Evolutionary conservation across 208 protist genomes (phyloP).

Genomic region (Trypanosoma lewisi): DNA sequence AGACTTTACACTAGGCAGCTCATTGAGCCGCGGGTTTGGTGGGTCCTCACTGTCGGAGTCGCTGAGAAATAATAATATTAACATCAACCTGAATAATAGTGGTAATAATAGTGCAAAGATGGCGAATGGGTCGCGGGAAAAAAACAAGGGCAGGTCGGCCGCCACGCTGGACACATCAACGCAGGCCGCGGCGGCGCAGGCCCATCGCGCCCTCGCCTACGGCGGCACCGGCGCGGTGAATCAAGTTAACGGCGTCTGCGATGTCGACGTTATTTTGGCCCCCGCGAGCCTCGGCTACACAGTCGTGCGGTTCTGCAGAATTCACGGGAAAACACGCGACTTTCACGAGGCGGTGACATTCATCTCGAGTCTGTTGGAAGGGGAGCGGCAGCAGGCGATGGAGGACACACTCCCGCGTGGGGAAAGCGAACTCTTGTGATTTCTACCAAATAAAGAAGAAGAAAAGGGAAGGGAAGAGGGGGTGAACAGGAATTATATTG

Average conservation of each 20-base stretch:
- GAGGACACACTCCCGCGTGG: constrained; percentile 79
- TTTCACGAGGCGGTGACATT: constrained; percentile 86
- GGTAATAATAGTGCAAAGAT: background rate
- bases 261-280: constrained; percentile 77
- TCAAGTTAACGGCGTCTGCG: constrained; percentile 62
- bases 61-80: background rate
- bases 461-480: constrained; percentile 4
- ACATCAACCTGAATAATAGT: too few relatives aligned
- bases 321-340: constrained; percentile 79
- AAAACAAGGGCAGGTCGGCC: too few relatives aligned
- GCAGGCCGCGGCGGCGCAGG: constrained; percentile 19
- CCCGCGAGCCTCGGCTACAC: constrained; percentile 77
- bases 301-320: constrained; percentile 72
- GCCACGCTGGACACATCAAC: constrained; percentile 5
- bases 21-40: background rate
- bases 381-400: constrained; percentile 78
- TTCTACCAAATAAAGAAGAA: background rate
- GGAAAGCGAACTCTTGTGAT: constrained; percentile 71
- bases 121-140: too few relatives aligned
- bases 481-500: background rate
- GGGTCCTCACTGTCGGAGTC: background rate
- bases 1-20: background rate
- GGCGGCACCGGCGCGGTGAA: constrained; percentile 39
- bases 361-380: constrained; percentile 69
- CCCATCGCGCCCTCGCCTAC: constrained; percentile 54